Evolutionary conservation across 371 early-diverging fungal species (phyloP).

Genomic region (Rhizomucor miehei): DNA sequence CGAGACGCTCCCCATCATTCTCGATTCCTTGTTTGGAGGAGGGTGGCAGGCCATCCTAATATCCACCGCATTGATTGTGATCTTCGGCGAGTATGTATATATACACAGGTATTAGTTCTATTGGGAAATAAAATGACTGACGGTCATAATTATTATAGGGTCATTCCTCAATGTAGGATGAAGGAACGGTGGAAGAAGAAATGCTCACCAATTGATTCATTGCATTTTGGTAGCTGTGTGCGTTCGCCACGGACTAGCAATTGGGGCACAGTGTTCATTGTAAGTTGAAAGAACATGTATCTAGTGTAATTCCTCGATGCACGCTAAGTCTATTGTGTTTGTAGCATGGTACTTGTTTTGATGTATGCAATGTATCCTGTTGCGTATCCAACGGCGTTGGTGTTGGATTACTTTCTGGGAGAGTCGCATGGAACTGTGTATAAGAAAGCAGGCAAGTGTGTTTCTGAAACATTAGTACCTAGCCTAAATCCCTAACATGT

Average conservation of each 20-base stretch:
- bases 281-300: slow-evolving; percentile 10
- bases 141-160: slow-evolving; percentile 24
- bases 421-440: slow-evolving; percentile 80
- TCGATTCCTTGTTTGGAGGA: slow-evolving; percentile 74
- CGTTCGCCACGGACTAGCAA: slow-evolving; percentile 70
- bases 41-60: slow-evolving; percentile 84
- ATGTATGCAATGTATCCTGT: slow-evolving; percentile 75
- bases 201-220: too few relatives aligned
- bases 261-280: slow-evolving; percentile 74
- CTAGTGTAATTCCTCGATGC: too few relatives aligned
- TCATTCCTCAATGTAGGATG: slow-evolving; percentile 52
- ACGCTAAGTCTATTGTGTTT: too few relatives aligned
- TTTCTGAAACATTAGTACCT: background rate
- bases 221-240: slow-evolving; percentile 43
- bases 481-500: background rate
- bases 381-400: slow-evolving; percentile 77
- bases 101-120: too few relatives aligned
- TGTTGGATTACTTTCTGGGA: slow-evolving; percentile 78
- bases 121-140: background rate
- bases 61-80: slow-evolving; percentile 84
- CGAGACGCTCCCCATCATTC: slow-evolving; percentile 91
- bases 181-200: background rate
- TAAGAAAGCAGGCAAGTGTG: slow-evolving; percentile 60
- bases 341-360: slow-evolving; percentile 57
- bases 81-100: slow-evolving; percentile 89